Conservation (phyloP, 345 rosid species). For the Gossypium anomalum region DNA sequence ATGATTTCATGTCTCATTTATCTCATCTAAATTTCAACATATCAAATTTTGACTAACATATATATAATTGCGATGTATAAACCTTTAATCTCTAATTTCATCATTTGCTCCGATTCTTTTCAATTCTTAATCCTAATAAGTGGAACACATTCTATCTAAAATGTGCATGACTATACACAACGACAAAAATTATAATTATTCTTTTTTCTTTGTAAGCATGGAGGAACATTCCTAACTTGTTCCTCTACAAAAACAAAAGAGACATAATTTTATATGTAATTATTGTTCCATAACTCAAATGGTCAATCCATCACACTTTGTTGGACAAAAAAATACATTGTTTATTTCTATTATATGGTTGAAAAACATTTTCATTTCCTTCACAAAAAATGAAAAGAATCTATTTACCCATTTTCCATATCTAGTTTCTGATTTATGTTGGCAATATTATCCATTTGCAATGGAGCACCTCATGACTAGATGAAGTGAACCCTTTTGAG, state of each 20-base stretch:
- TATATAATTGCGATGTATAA: too few relatives aligned
- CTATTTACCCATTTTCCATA: constrained; percentile 10
- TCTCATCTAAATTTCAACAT: not conserved
- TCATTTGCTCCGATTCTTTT: fast-evolving
- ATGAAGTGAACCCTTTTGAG: constrained; percentile 6
- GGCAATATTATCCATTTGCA: not conserved
- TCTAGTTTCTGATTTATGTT: not conserved
- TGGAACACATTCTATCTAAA: not conserved
- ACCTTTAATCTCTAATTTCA: too few relatives aligned
- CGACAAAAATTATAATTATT: not conserved
- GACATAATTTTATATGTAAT: constrained; percentile 11
- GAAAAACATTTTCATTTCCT: not conserved
- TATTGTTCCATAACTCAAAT: constrained; percentile 16
- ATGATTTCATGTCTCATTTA: not conserved
- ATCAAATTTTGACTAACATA: too few relatives aligned
- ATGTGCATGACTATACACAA: not conserved
- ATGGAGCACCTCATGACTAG: constrained; percentile 9
- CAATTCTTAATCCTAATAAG: not conserved
- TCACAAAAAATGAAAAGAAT: not conserved
- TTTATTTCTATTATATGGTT: not conserved
- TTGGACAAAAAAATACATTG: not conserved
- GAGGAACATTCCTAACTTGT: constrained; percentile 11
- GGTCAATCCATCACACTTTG: constrained; percentile 4
- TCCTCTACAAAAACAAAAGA: not conserved
- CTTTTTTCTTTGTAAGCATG: not conserved